Conservation (phyloP, 352 stramenopile species). For the Phytophthora nicotianae region DNA sequence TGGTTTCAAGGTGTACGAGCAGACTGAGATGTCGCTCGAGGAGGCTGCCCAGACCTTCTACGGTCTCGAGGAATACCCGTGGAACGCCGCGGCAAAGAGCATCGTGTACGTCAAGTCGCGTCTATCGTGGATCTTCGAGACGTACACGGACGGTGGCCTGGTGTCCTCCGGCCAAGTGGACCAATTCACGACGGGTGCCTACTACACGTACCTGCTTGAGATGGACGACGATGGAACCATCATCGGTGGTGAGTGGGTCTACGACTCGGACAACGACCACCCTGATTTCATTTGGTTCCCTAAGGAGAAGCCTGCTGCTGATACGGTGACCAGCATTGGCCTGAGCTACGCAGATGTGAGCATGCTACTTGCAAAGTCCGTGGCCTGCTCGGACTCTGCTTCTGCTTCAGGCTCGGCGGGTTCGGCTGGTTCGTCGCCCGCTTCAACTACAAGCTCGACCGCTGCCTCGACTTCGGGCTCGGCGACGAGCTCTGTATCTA, state of each 20-base stretch:
- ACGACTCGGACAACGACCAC: slow-evolving; percentile 30
- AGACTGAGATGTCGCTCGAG: slow-evolving; percentile 29
- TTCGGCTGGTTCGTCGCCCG: not conserved
- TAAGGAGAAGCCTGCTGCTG: slow-evolving; percentile 20
- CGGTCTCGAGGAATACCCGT: slow-evolving; percentile 43
- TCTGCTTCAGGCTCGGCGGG: not conserved
- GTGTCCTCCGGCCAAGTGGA: slow-evolving; percentile 31
- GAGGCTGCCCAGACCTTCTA: slow-evolving; percentile 42
- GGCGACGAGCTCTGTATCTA: not conserved
- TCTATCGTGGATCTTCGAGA: slow-evolving; percentile 49
- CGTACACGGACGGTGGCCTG: slow-evolving; percentile 35
- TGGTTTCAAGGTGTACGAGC: slow-evolving; percentile 42
- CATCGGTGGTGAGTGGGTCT: slow-evolving; percentile 42
- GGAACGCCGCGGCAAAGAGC: slow-evolving; percentile 41
- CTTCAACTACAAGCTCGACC: not conserved
- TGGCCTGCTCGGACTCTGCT: slow-evolving; percentile 20
- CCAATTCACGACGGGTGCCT: slow-evolving; percentile 28
- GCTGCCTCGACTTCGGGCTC: slow-evolving; percentile 1
- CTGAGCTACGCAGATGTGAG: slow-evolving; percentile 35
- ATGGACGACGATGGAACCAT: slow-evolving; percentile 30
- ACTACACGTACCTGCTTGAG: slow-evolving; percentile 44
- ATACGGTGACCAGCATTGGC: slow-evolving; percentile 30
- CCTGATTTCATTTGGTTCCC: slow-evolving; percentile 43
- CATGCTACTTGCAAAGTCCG: slow-evolving; percentile 23
- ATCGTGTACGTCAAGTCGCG: slow-evolving; percentile 45